Evolutionary conservation across 2,329 filamentous ascomycete genomes (phyloP).

Genomic region (Alternaria longipes): DNA sequence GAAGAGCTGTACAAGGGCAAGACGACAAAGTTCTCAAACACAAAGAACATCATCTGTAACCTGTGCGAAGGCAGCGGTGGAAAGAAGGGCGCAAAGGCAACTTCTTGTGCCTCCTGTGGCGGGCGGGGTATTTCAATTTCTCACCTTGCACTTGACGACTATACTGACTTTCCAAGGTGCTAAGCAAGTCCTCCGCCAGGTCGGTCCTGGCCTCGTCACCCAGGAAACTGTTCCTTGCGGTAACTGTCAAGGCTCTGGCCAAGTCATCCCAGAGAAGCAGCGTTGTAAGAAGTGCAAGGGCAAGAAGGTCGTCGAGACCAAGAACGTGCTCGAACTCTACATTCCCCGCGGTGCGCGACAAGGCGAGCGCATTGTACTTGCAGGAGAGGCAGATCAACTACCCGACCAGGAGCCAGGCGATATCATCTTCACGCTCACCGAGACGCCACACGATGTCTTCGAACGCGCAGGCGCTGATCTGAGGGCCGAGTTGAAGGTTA

Average conservation of each 20-base stretch:
- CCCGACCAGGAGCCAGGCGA: conserved; percentile 91
- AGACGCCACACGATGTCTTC: conserved; percentile 83
- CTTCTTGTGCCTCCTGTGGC: conserved; percentile 83
- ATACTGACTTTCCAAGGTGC: conserved; percentile 61
- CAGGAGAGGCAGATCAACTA: conserved; percentile 92
- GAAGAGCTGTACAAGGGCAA: conserved; percentile 99
- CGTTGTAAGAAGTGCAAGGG: conserved; percentile 99
- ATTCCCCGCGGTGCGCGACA: conserved; percentile 83
- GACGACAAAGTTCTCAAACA: conserved; percentile 94
- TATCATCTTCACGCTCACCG: conserved; percentile 86
- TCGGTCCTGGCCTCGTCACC: conserved; percentile 86
- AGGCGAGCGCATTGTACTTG: conserved; percentile 87
- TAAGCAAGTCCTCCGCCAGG: conserved; percentile 79
- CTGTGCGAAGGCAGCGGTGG: conserved; percentile 89
- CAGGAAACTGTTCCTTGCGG: conserved; percentile 82
- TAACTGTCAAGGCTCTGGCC: conserved; percentile 84
- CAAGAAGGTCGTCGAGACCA: conserved; percentile 83
- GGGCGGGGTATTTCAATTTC: conserved; percentile 67
- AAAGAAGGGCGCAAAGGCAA: conserved; percentile 88
- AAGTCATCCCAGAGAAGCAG: conserved; percentile 93
- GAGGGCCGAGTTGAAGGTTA: conserved; percentile 80
- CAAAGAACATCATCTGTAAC: conserved; percentile 89
- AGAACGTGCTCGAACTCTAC: conserved; percentile 95
- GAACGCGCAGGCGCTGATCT: conserved; percentile 85
- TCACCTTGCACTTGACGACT: not conserved